phyloP scores from a whole-genome alignment of 2,329 filamentous ascomycete genomes.

The Cladosporium cucumerinum region DNA sequence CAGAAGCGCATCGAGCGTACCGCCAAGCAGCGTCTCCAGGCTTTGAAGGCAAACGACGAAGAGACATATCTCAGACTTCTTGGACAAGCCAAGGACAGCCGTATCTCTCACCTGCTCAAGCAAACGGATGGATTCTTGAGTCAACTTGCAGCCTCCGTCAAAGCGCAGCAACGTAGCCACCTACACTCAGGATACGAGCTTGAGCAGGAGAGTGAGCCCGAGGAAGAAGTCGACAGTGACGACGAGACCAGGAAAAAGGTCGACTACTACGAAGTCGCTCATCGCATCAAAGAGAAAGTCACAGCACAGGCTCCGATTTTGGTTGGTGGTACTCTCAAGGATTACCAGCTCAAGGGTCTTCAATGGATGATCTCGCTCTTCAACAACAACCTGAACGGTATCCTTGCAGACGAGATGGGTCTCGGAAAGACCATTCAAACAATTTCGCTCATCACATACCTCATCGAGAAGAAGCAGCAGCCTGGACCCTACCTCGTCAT shows the following conservation, averaged over 20 bases:
- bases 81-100: slow-evolving; percentile 97
- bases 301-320: slow-evolving; percentile 77
- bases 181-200: slow-evolving; percentile 75
- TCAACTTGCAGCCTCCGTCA: slow-evolving; percentile 91
- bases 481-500: slow-evolving; percentile 93
- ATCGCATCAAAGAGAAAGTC: slow-evolving; percentile 92
- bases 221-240: slow-evolving; percentile 67
- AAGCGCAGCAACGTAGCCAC: slow-evolving; percentile 77
- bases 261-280: slow-evolving; percentile 97
- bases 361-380: slow-evolving; percentile 99
- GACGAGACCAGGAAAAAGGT: slow-evolving; percentile 72
- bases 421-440: slow-evolving; percentile 99
- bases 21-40: slow-evolving; percentile 98
- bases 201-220: slow-evolving; percentile 63
- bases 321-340: slow-evolving; percentile 88
- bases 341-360: slow-evolving; percentile 96
- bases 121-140: slow-evolving; percentile 98
- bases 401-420: slow-evolving; percentile 98
- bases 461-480: slow-evolving; percentile 93
- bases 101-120: slow-evolving; percentile 94
- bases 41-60: slow-evolving; percentile 97
- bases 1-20: slow-evolving; percentile 97
- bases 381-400: slow-evolving; percentile 99
- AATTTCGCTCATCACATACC: slow-evolving; percentile 93
- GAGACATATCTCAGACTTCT: slow-evolving; percentile 97